These are phyloP conservation scores for Penicillium sp. DNA, from an alignment of 2,329 filamentous ascomycete species.

Conservation along the genomic window DNA sequence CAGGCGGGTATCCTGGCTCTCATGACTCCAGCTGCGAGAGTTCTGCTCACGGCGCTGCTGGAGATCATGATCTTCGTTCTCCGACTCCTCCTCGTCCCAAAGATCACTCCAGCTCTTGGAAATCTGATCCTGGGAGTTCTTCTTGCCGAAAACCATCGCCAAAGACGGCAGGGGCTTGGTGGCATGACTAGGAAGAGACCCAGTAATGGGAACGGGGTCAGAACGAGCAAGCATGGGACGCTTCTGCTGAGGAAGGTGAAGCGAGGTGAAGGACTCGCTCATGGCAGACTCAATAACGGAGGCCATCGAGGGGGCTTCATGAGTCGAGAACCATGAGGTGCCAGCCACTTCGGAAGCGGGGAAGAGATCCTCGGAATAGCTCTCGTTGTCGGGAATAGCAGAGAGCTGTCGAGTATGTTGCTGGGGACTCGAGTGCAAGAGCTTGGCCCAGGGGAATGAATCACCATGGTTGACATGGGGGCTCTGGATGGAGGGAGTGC, in stretches of 20 bases:
- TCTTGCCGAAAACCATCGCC: conserved; percentile 74
- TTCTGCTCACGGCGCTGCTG: conserved; percentile 64
- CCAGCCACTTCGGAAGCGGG: conserved; percentile 68
- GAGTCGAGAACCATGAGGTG: conserved; percentile 74
- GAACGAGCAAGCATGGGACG: conserved; percentile 51
- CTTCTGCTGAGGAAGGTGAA: conserved; percentile 52
- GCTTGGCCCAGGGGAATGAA: conserved; percentile 94
- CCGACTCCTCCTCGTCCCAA: conserved; percentile 84
- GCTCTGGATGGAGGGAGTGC: conserved; percentile 91
- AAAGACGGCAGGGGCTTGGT: conserved; percentile 65
- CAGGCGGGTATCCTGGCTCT: conserved; percentile 58
- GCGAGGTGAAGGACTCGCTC: conserved; percentile 76
- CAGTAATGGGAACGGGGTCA: conserved; percentile 71
- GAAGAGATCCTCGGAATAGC: conserved; percentile 82
- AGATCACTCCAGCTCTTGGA: conserved; percentile 99
- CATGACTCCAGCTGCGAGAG: conserved; percentile 76
- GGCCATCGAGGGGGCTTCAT: conserved; percentile 77
- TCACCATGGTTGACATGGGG: conserved; percentile 73
- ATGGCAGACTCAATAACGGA: conserved; percentile 83
- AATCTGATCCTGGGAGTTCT: conserved; percentile 67
- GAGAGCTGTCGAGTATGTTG: conserved; percentile 79
- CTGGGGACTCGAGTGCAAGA: conserved; percentile 72
- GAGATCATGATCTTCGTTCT: conserved; percentile 61
- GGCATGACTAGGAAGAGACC: conserved; percentile 69
- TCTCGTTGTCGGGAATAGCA: conserved; percentile 75